A percentile compares a stretch with the other conserved stretches of the same genome.
These are phyloP conservation scores for Leccinum variicolor DNA, from an alignment of 768 basidiomycete species.

Conservation along the genomic window DNA sequence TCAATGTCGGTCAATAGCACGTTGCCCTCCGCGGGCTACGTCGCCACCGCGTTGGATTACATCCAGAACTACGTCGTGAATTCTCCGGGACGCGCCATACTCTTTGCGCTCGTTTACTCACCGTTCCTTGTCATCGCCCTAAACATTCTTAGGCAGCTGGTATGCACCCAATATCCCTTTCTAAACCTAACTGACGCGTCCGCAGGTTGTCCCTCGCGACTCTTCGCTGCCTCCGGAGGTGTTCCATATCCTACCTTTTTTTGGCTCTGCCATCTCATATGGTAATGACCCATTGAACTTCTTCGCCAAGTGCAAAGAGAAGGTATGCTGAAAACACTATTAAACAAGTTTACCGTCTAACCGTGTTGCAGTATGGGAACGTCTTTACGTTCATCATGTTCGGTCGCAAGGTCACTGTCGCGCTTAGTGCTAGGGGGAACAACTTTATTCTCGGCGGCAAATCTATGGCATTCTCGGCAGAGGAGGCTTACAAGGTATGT, in stretches of 20 bases:
- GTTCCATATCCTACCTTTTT: constrained; percentile 87
- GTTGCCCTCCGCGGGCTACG: constrained; percentile 24
- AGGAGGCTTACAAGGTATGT: constrained; percentile 91
- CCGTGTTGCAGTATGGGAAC: constrained; percentile 71
- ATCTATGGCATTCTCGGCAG: constrained; percentile 86
- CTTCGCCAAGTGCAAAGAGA: constrained; percentile 73
- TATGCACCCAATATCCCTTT: constrained; percentile 32
- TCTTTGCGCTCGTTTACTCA: constrained; percentile 53
- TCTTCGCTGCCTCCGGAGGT: constrained; percentile 81
- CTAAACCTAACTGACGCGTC: neutral
- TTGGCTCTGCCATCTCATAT: constrained; percentile 87
- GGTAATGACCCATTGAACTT: constrained; percentile 93
- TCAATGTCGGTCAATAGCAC: constrained; percentile 27
- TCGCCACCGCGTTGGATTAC: constrained; percentile 15
- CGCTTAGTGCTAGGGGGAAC: constrained; percentile 87
- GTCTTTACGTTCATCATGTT: constrained; percentile 95
- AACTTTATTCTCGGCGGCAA: constrained; percentile 95
- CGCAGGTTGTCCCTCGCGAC: constrained; percentile 64
- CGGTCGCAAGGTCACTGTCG: constrained; percentile 87
- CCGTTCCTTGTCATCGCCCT: constrained; percentile 66
- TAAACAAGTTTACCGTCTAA: neutral
- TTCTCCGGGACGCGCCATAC: constrained; percentile 28
- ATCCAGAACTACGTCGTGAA: constrained; percentile 19
- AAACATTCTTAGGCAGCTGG: constrained; percentile 79
- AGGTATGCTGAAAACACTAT: constrained; percentile 45